Base-by-base conservation (phyloP, 176 grass and related monocot species). In the Zoysia japonica region DNA sequence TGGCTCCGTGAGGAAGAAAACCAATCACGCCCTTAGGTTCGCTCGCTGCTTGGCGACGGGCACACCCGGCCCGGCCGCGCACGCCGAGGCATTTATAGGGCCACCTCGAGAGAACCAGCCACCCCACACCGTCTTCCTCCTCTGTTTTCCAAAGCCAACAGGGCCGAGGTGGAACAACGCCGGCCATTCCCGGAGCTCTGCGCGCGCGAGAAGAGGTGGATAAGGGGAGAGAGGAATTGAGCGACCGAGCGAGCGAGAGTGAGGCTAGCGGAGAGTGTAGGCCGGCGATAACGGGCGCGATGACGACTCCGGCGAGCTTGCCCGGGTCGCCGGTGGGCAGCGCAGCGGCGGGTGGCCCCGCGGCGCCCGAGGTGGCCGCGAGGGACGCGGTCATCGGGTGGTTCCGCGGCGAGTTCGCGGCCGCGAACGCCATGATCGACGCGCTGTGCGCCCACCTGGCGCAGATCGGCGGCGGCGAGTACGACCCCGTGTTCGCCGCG, bases 351-450 rank as follows among this genome's bases (percentile, higher is more conserved):
- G 28, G 28, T 11, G 65, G 16, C 0, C 73, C 55, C 61, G 80
- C 79, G 73, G 72, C 85, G 65, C 77, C 92, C 65, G 95, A 90
- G 88, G 88, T 86, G 54, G 85, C 81, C 2, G 91, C 88, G n/a
- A 66, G 87, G 67, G 94, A 98, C 78, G 70, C 88, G 20, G 93
- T 93, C 84, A 94, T 99, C 55, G 86, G 83, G 11, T 99, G 96
- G 96, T 99, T 85, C 88, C 85, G 96, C 7, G 84, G 92, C 70
- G 96, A 99, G 88, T 95, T 99, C 75, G 96, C 96, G 12, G 96
- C 92, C 2, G 96, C 96, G 2, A 99, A 99, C 92, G 96, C 96
- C 1, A 84, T 99, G 77, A 93, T 99, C 88, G 96, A 99, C 82
- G 68, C 69, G 63, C 92, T 99, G 61, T 95, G 96, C 80, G 81